Conservation (phyloP, 1,284 basidiomycete genomes). For the Peniophora sp. region DNA sequence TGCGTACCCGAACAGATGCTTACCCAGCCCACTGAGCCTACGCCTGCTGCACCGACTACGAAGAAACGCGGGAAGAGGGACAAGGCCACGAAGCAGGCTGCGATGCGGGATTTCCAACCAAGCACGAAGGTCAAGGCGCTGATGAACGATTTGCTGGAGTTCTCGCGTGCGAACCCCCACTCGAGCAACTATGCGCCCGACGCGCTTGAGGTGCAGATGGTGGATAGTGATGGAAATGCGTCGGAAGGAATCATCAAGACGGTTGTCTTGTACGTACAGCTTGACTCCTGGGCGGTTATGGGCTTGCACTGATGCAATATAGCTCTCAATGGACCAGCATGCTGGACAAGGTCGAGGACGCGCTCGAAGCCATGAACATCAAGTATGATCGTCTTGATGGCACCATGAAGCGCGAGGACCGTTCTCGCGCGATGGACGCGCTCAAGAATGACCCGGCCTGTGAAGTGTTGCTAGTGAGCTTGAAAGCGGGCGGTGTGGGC, state of each 20-base stretch:
- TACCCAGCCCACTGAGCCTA: conserved; percentile 31
- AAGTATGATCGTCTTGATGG: conserved; percentile 90
- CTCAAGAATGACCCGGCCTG: conserved; percentile 79
- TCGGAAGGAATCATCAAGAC: conserved; percentile 67
- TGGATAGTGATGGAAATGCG: conserved; percentile 66
- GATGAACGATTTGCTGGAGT: conserved; percentile 65
- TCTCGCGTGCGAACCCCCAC: conserved; percentile 73
- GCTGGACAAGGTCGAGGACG: conserved; percentile 94
- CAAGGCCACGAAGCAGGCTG: conserved; percentile 52
- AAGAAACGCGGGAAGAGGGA: conserved; percentile 65
- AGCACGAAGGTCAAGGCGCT: conserved; percentile 85
- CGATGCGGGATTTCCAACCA: conserved; percentile 56
- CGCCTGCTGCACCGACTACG: conserved; percentile 37
- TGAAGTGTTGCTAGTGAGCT: conserved; percentile 90
- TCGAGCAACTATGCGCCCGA: conserved; percentile 78
- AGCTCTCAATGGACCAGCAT: conserved; percentile 95
- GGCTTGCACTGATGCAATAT: conserved; percentile 7
- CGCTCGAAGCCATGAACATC: conserved; percentile 74
- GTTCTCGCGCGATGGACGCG: conserved; percentile 83
- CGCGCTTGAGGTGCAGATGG: conserved; percentile 63
- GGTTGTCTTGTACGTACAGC: conserved; percentile 77
- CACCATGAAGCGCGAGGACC: conserved; percentile 92
- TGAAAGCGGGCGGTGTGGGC: conserved; percentile 96
- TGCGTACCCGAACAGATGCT: no score
- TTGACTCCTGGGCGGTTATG: neutral